These are phyloP conservation scores for Pseudopyrenochaeta lycopersici DNA, from an alignment of 2,329 filamentous ascomycete genomes.

Conservation along the genomic window DNA sequence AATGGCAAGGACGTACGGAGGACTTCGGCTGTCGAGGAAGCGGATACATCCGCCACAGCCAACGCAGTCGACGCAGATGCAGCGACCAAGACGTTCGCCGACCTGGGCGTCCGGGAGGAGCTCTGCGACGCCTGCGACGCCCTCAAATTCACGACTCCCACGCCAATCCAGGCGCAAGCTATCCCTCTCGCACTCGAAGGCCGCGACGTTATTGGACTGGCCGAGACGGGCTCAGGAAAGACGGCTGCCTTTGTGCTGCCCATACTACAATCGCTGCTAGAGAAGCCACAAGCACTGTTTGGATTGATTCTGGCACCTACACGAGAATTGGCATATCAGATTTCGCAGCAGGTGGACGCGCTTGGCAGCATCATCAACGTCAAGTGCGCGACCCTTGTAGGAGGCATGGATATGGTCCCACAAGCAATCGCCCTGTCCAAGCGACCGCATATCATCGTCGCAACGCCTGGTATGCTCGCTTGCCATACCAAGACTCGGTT, in stretches of 20 bases:
- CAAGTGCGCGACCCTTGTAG: constrained; percentile 84
- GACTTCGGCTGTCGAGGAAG: not conserved
- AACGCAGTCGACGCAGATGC: constrained; percentile 45
- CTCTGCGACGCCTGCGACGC: constrained; percentile 87
- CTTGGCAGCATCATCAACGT: constrained; percentile 89
- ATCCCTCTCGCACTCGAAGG: constrained; percentile 83
- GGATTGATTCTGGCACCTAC: constrained; percentile 93
- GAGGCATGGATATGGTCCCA: constrained; percentile 94
- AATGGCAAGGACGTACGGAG: too few relatives aligned
- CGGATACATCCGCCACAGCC: constrained; percentile 2
- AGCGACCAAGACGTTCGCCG: constrained; percentile 70
- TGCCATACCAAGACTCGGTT: too few relatives aligned
- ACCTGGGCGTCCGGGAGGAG: constrained; percentile 81
- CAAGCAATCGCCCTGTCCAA: constrained; percentile 93
- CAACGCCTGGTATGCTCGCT: constrained; percentile 69
- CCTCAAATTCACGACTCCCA: constrained; percentile 85
- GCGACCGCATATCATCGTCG: constrained; percentile 92
- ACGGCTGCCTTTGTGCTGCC: constrained; percentile 94
- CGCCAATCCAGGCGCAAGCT: constrained; percentile 85
- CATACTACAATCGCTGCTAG: constrained; percentile 87
- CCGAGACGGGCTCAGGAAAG: constrained; percentile 95
- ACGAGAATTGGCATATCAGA: constrained; percentile 91
- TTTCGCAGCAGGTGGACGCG: constrained; percentile 85
- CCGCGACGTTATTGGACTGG: constrained; percentile 89
- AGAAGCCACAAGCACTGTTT: constrained; percentile 85